Conservation (phyloP, 805 yeast species). For the Lipomyces spencermartinsiae region DNA sequence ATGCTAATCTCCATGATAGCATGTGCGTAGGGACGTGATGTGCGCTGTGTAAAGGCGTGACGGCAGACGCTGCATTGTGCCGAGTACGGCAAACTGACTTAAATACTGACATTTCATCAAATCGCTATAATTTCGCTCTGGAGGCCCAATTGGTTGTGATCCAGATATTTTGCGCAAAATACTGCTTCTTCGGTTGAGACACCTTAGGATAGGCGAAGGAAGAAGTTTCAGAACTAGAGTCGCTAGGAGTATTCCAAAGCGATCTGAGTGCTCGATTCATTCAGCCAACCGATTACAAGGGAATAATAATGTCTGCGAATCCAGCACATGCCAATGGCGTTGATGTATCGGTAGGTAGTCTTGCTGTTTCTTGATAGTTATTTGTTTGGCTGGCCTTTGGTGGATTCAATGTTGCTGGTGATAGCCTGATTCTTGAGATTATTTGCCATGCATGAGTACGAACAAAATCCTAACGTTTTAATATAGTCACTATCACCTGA, state of each 20-base stretch:
- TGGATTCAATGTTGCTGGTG: no score
- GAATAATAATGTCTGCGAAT: constrained; percentile 23
- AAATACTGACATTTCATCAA: neutral
- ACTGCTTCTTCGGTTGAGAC: neutral
- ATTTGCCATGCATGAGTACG: no score
- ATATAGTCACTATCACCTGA: constrained; percentile 56
- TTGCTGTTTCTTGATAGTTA: neutral
- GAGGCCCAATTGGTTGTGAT: neutral
- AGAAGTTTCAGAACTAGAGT: neutral
- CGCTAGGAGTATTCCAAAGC: constrained; percentile 1
- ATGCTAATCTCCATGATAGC: neutral
- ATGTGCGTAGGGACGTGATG: neutral
- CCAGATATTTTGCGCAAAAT: neutral
- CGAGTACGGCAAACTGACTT: neutral
- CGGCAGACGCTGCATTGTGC: neutral
- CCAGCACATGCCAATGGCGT: constrained; percentile 31
- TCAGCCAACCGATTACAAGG: neutral
- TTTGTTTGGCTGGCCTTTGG: neutral
- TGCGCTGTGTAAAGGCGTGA: neutral
- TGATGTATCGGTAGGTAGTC: constrained; percentile 28
- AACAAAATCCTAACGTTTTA: neutral
- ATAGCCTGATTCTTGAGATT: no score
- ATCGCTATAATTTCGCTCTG: neutral
- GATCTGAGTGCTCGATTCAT: neutral
- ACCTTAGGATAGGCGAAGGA: neutral